Evolutionary conservation across 768 basidiomycete genomes (phyloP).

Genomic region (Aureoboletus auriporus): DNA sequence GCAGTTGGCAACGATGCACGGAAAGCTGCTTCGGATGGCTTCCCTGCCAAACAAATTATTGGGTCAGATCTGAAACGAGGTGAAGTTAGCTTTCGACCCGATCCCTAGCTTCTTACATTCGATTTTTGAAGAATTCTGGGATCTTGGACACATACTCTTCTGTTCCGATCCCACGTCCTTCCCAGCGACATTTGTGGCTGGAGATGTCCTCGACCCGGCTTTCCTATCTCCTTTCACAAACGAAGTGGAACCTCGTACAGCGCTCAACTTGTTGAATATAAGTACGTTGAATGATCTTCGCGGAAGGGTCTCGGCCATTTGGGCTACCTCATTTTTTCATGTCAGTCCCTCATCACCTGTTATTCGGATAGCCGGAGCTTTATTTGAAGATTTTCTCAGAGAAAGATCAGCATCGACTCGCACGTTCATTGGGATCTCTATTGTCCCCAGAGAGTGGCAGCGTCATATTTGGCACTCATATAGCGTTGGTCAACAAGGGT

Average conservation of each 20-base stretch:
- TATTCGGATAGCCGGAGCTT: conserved; percentile 25
- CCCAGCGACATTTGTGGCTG: conserved; percentile 51
- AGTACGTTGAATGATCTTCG: conserved; percentile 42
- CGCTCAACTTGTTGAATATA: conserved; percentile 29
- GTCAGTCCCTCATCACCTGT: conserved; percentile 16
- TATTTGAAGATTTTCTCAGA: conserved; percentile 24
- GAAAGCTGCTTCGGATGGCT: conserved; percentile 40
- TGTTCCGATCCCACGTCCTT: conserved; percentile 47
- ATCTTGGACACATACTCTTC: conserved; percentile 60
- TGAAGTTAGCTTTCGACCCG: conserved; percentile 5
- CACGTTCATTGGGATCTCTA: conserved; percentile 22
- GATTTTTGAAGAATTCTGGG: conserved; percentile 37
- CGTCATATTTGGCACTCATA: conserved; percentile 29
- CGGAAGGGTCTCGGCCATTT: conserved; percentile 46
- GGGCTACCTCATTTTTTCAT: conserved; percentile 47
- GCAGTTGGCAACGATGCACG: conserved; percentile 40
- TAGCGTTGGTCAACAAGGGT: conserved; percentile 13
- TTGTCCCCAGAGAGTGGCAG: conserved; percentile 27
- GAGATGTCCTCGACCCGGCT: conserved; percentile 47
- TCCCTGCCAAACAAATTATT: conserved; percentile 34
- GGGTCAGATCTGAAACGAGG: conserved; percentile 38
- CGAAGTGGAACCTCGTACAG: conserved; percentile 13
- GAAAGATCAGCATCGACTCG: conserved; percentile 21
- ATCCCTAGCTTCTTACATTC: background rate
- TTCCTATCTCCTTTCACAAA: conserved; percentile 34